Percentiles rank a stretch among this genome's conserved stretches.
These are phyloP conservation scores for Nannochloris sp. DNA, from an alignment of 139 green algal species.

Conservation along the genomic window DNA sequence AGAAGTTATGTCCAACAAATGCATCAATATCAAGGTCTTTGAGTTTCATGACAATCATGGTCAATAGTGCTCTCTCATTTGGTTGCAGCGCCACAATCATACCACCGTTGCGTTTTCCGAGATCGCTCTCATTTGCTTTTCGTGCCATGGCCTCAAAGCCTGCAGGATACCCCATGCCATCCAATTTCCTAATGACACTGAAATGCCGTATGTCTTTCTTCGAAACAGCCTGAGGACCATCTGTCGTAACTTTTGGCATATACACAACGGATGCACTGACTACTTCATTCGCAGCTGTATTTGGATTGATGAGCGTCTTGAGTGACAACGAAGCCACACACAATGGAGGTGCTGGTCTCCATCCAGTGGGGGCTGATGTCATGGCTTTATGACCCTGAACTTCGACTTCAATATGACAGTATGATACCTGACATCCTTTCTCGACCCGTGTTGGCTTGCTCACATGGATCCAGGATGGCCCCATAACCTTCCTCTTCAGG, in stretches of 20 bases:
- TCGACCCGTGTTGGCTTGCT: conserved; percentile 30
- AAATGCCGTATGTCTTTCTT: conserved; percentile 67
- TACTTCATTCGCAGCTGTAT: conserved; percentile 65
- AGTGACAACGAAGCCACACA: conserved; percentile 78
- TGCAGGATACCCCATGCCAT: conserved; percentile 64
- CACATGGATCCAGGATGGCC: conserved; percentile 79
- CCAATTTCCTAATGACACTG: conserved; percentile 68
- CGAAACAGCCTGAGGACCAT: conserved; percentile 26
- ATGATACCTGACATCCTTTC: conserved; percentile 49
- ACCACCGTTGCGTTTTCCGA: conserved; percentile 57
- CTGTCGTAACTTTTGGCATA: conserved; percentile 27
- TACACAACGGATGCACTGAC: conserved; percentile 65
- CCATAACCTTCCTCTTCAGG: conserved; percentile 88
- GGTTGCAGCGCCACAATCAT: conserved; percentile 51
- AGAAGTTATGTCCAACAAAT: conserved; percentile 93
- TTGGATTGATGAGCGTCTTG: conserved; percentile 71
- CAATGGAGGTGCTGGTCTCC: conserved; percentile 57
- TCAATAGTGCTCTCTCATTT: conserved; percentile 82
- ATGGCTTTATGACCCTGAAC: conserved; percentile 56
- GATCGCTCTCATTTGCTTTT: conserved; percentile 44
- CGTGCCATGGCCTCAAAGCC: conserved; percentile 73
- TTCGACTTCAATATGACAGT: conserved; percentile 85
- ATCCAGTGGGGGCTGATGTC: neutral
- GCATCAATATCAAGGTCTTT: conserved; percentile 81
- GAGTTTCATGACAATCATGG: conserved; percentile 71